Evolutionary conservation across 306 rosid genomes (phyloP).

Genomic region (Citrullus mucosospermus): DNA sequence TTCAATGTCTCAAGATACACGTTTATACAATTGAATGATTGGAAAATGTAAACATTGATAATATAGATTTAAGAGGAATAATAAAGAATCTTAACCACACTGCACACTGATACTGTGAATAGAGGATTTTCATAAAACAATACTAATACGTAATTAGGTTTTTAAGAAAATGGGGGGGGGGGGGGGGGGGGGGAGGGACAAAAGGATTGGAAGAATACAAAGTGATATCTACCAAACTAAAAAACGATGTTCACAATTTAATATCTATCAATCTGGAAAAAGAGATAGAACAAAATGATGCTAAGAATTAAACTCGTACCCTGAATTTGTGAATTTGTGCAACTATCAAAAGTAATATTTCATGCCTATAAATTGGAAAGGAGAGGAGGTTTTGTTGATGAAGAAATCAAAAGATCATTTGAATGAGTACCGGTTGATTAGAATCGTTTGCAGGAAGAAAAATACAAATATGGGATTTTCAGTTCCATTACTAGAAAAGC

Average conservation of each 20-base stretch:
- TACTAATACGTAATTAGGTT: no score
- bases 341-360: neutral
- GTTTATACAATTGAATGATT: neutral
- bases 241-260: no score
- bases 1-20: neutral
- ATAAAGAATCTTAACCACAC: neutral
- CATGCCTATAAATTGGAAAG: neutral
- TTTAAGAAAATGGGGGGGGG: neutral
- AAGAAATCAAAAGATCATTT: neutral
- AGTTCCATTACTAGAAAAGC: slow-evolving; percentile 6
- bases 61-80: neutral
- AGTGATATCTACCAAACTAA: no score
- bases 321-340: no score
- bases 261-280: no score
- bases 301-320: no score
- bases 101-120: neutral
- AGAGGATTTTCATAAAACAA: neutral
- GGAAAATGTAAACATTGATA: neutral
- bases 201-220: no score
- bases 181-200: neutral
- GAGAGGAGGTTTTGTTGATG: neutral
- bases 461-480: neutral
- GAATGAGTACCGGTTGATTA: neutral
- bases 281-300: no score
- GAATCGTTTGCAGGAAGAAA: neutral